phyloP scores from a whole-genome alignment of 345 rosid genomes.

The Rhizophora mangle region DNA sequence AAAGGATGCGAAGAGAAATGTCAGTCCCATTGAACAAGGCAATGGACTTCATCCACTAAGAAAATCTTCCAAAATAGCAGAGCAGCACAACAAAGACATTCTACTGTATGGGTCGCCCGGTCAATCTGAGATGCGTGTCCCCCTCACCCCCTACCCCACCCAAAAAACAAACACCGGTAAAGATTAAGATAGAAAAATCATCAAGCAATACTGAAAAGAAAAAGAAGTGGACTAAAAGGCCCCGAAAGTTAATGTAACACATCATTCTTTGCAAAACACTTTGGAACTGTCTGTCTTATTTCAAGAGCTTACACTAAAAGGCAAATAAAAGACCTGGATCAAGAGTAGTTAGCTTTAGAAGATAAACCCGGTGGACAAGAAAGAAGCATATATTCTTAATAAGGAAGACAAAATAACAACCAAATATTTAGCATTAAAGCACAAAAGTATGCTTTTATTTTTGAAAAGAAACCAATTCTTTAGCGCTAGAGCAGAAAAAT shows the following conservation, averaged over 20 bases:
- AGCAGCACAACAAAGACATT: neutral
- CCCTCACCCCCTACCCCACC: no score
- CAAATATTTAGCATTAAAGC: conserved; percentile 6
- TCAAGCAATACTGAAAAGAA: neutral
- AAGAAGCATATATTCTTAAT: neutral
- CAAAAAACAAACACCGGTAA: no score
- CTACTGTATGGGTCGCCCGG: neutral
- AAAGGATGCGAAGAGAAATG: neutral
- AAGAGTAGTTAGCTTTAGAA: neutral
- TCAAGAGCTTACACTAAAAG: neutral
- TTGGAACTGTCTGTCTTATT: neutral
- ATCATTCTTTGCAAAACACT: neutral
- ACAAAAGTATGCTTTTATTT: conserved; percentile 3
- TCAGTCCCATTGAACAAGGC: neutral
- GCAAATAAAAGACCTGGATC: neutral
- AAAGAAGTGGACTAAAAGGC: conserved; percentile 5
- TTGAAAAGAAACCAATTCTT: neutral
- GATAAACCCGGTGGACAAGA: neutral
- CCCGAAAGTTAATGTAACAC: conserved; percentile 6
- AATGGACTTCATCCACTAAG: neutral
- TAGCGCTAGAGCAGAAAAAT: conserved; percentile 3
- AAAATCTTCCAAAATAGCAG: neutral
- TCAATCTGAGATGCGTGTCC: neutral
- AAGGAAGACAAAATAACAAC: neutral
- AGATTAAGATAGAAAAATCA: neutral